Percentiles rank a stretch among this genome's conserved stretches.
These are phyloP conservation scores for Cercospora sp. DNA, from an alignment of 2,329 filamentous ascomycete species.

Conservation along the genomic window DNA sequence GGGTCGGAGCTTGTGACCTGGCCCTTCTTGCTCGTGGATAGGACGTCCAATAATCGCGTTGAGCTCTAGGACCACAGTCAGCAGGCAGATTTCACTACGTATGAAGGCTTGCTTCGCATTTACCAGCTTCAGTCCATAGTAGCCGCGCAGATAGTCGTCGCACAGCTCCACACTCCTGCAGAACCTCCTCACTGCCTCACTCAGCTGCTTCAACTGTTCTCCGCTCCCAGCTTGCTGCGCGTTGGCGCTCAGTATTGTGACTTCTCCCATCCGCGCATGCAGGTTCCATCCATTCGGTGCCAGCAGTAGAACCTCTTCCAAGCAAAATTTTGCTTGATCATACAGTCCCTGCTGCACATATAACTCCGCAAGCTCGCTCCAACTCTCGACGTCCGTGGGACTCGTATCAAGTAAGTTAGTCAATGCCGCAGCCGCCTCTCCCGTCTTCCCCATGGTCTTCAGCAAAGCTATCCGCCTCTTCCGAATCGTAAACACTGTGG, in stretches of 20 bases:
- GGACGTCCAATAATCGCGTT: constrained; percentile 27
- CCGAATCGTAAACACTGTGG: constrained; percentile 78
- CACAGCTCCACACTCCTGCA: constrained; percentile 90
- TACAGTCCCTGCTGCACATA: constrained; percentile 79
- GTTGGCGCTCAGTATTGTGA: constrained; percentile 67
- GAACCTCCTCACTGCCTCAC: constrained; percentile 79
- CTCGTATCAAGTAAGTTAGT: constrained; percentile 75
- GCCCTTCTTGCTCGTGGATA: constrained; percentile 33
- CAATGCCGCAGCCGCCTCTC: constrained; percentile 74
- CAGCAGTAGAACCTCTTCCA: constrained; percentile 87
- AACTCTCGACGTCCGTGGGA: constrained; percentile 88
- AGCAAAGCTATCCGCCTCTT: constrained; percentile 83
- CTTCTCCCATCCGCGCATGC: constrained; percentile 82
- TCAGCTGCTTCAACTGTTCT: constrained; percentile 53
- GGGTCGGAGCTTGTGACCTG: constrained; percentile 35
- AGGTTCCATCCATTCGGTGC: constrained; percentile 96
- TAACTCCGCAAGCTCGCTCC: constrained; percentile 86
- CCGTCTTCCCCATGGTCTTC: constrained; percentile 66
- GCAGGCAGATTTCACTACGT: too few relatives aligned
- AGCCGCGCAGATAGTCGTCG: constrained; percentile 86
- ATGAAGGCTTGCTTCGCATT: too few relatives aligned
- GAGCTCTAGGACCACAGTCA: constrained; percentile 31
- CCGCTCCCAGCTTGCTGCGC: constrained; percentile 38
- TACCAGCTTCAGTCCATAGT: constrained; percentile 79
- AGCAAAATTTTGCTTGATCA: constrained; percentile 78